phyloP scores from a whole-genome alignment of 2,329 filamentous ascomycete genomes.

The Xylaria sp. region DNA sequence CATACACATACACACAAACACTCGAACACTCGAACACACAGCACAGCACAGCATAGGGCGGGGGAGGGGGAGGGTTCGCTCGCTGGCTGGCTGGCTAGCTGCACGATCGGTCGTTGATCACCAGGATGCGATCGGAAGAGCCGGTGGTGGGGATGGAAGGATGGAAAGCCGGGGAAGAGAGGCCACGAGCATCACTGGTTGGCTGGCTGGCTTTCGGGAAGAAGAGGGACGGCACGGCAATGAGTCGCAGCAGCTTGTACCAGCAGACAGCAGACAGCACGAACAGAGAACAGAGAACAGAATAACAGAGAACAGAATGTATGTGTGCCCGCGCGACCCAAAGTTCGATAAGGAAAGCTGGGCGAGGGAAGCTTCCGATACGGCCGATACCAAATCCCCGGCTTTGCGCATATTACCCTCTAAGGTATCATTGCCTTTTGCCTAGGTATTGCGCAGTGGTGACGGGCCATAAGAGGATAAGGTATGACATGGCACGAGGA shows the following conservation, averaged over 20 bases:
- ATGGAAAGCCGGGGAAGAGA: constrained; percentile 13
- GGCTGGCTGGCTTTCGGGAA: constrained; percentile 3
- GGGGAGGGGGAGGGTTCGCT: neutral
- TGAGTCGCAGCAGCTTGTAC: neutral
- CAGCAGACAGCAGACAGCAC: neutral
- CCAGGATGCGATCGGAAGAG: constrained; percentile 25
- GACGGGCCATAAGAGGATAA: constrained; percentile 9
- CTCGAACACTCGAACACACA: neutral
- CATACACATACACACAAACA: too few relatives aligned
- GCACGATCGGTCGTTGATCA: neutral
- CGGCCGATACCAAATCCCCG: constrained; percentile 29
- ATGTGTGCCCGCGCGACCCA: too few relatives aligned
- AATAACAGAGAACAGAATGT: too few relatives aligned
- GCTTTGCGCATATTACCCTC: constrained; percentile 10
- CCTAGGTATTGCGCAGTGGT: constrained; percentile 27
- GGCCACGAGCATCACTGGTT: constrained; percentile 19
- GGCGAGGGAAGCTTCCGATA: constrained; percentile 30
- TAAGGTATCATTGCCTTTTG: neutral
- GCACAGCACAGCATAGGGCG: neutral
- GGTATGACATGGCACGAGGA: too few relatives aligned
- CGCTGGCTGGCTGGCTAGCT: neutral
- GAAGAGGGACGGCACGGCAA: neutral
- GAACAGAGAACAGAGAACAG: too few relatives aligned
- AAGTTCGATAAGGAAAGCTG: constrained; percentile 21
- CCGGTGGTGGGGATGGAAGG: constrained; percentile 32